Evolutionary conservation across 805 yeast species (phyloP).

Genomic region (Ogataea methanolica): DNA sequence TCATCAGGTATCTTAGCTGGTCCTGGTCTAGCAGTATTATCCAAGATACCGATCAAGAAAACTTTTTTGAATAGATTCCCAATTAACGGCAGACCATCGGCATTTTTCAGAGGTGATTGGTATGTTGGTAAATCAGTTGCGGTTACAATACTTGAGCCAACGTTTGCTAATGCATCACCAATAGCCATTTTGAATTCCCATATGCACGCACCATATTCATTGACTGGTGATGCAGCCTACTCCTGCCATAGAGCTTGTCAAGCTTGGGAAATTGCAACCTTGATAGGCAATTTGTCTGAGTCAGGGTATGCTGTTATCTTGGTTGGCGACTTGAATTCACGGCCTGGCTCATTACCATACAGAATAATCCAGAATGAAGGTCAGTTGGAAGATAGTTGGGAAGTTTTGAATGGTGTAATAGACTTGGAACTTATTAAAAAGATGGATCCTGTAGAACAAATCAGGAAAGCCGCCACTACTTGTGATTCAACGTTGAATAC

Average conservation of each 20-base stretch:
- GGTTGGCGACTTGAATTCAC: conserved; percentile 90
- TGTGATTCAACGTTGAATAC: conserved; percentile 86
- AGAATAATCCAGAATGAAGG: conserved; percentile 67
- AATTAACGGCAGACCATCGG: conserved; percentile 90
- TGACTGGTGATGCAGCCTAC: conserved; percentile 82
- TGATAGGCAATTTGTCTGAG: conserved; percentile 53
- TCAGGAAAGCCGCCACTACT: conserved; percentile 74
- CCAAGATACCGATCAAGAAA: conserved; percentile 76
- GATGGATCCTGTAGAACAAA: conserved; percentile 56
- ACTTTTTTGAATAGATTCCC: conserved; percentile 83
- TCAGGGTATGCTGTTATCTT: conserved; percentile 84
- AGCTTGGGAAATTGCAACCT: conserved; percentile 88
- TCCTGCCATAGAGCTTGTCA: conserved; percentile 88
- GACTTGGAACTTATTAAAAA: conserved; percentile 37
- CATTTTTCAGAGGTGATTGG: conserved; percentile 95
- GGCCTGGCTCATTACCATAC: conserved; percentile 83
- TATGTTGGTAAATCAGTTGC: conserved; percentile 90
- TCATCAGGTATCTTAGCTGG: conserved; percentile 85
- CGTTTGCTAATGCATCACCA: conserved; percentile 41
- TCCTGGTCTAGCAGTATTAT: conserved; percentile 84
- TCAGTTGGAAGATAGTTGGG: conserved; percentile 80
- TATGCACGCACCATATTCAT: conserved; percentile 94
- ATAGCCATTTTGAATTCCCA: conserved; percentile 86
- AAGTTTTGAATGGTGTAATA: conserved; percentile 49
- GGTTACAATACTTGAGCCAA: conserved; percentile 59